Evolutionary conservation across 768 basidiomycete genomes (phyloP).

Genomic region (Leccinellum rugosiceps): DNA sequence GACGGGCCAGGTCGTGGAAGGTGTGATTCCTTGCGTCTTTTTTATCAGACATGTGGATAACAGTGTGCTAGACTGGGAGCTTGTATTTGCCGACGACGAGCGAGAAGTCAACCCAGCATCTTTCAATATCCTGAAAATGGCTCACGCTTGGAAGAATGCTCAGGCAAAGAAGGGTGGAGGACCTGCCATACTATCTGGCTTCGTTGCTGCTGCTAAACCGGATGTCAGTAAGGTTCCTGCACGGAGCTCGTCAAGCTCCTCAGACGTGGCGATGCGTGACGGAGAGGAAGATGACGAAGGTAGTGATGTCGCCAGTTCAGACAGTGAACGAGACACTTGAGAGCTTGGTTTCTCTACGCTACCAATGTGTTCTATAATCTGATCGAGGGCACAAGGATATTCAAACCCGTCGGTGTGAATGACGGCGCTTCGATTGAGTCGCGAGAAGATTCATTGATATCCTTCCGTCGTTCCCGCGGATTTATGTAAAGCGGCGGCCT

Average conservation of each 20-base stretch:
- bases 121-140: conserved; percentile 95
- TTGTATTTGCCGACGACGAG: conserved; percentile 96
- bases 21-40: conserved; percentile 37
- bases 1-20: conserved; percentile 85
- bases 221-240: conserved; percentile 6
- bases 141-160: conserved; percentile 81
- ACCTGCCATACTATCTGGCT: conserved; percentile 42
- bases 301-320: conserved; percentile 57
- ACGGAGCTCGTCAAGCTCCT: conserved; percentile 11
- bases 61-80: conserved; percentile 75
- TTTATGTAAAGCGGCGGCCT: neutral
- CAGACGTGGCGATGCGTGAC: conserved; percentile 25
- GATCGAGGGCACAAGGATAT: neutral
- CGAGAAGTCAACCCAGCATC: conserved; percentile 88
- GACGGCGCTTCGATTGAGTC: neutral
- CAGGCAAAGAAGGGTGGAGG: conserved; percentile 42
- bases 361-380: neutral
- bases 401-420: neutral
- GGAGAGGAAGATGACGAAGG: conserved; percentile 29
- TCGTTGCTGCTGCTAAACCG: conserved; percentile 39
- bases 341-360: neutral
- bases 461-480: neutral
- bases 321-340: conserved; percentile 33
- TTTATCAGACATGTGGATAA: neutral
- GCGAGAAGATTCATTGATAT: neutral